Base-by-base conservation (phyloP, 1,284 basidiomycete genomes). In the Tremellales sp. region DNA sequence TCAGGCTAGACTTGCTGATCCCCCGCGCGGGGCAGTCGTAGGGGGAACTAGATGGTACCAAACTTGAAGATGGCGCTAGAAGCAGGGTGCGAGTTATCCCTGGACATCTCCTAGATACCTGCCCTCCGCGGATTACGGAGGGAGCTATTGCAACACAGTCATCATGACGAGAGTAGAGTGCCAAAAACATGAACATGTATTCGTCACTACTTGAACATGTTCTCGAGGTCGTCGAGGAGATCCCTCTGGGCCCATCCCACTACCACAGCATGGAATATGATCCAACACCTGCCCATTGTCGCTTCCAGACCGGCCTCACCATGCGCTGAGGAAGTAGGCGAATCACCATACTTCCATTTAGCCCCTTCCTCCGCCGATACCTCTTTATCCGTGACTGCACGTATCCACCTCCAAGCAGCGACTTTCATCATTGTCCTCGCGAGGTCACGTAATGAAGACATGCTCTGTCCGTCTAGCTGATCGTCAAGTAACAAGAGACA, bases 221-320 rank as follows among this genome's bases (percentile, higher is more conserved):
- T 53, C 48, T 84, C 83, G 10, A 85, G 84, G 65, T 92, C 87
- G 62, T 79, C 78, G 83, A 89, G 87, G 40, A 97, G 73, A 69
- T 97, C 93, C 48, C 76, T 78, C 74, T 97, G 92, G 19, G 81
- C 85, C 92, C 91, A 97, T 1, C 86, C 76, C 10, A 80, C 82
- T 21, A 81, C 79, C 25, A 97, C 76, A 3, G 82, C 82, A 21
- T 84, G 76, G 1, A 93, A 77, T 24, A 89, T 77, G 64, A 94
- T 80, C 92, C 92, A 96, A 58, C 87, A 89, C n/a, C 67, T 57
- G 7, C 64, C 58, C 10, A 65, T 49, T 15, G 53, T 60, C 41
- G 62, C 62, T 40, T 68, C 66, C 17, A 66, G 57, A 5, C 53
- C 53, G 40, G 52, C 59, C 40, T 58, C 62, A 5, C 33, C 33